These are phyloP conservation scores for Sphenostylis stenocarpa DNA, from an alignment of 306 rosid species.

Conservation along the genomic window DNA sequence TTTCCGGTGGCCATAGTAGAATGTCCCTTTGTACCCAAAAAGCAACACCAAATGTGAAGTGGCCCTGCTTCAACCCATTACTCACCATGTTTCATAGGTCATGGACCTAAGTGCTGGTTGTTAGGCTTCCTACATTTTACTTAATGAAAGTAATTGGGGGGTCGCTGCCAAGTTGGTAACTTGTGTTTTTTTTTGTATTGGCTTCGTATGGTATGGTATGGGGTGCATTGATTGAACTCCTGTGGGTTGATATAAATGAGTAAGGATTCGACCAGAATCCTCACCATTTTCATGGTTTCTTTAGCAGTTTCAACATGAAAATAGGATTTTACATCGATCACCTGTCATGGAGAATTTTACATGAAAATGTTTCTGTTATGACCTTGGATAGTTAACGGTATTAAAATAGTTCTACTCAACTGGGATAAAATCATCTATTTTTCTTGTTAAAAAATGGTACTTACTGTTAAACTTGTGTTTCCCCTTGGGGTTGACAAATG, in stretches of 20 bases:
- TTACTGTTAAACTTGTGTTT: not conserved
- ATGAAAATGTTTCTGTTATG: too few species aligned
- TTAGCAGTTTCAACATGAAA: too few species aligned
- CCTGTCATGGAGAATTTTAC: too few species aligned
- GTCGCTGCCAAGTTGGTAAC: not conserved
- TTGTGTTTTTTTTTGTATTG: not conserved
- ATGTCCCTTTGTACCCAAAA: conserved; percentile 27
- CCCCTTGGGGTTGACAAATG: not conserved
- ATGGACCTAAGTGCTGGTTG: conserved; percentile 20
- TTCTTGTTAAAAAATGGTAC: not conserved
- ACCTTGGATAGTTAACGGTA: too few species aligned
- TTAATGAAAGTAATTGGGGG: conserved; percentile 6
- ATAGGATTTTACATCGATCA: too few species aligned
- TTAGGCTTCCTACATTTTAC: not conserved
- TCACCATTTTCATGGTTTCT: not conserved
- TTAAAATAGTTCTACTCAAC: too few species aligned
- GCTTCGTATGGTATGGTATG: not conserved
- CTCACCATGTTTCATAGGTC: conserved; percentile 15
- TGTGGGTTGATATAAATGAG: not conserved
- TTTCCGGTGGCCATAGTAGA: conserved; percentile 21
- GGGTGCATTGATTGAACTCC: not conserved
- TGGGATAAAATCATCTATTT: too few species aligned
- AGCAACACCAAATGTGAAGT: conserved; percentile 20
- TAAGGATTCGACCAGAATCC: not conserved
- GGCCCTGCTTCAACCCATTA: conserved; percentile 24